phyloP scores from a whole-genome alignment of 2,329 filamentous ascomycete genomes.

The Aspergillus sp. region DNA sequence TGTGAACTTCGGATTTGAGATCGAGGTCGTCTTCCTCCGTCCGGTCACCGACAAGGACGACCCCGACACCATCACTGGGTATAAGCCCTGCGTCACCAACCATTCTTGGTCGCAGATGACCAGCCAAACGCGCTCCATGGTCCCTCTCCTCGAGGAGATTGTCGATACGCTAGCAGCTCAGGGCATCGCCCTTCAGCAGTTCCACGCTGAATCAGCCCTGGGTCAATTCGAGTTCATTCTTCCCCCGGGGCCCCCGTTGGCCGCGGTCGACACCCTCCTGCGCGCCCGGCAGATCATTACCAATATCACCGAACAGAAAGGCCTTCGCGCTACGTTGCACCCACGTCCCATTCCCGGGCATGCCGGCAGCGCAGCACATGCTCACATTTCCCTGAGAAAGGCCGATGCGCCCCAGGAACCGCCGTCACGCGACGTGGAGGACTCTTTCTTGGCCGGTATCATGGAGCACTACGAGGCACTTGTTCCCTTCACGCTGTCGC shows the following conservation, averaged over 20 bases:
- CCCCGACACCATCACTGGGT: slow-evolving; percentile 22
- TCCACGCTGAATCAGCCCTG: slow-evolving; percentile 70
- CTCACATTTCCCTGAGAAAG: slow-evolving; percentile 60
- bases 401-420: slow-evolving; percentile 33
- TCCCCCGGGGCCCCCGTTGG: slow-evolving; percentile 59
- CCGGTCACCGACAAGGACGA: slow-evolving; percentile 34
- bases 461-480: slow-evolving; percentile 64
- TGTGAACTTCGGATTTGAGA: slow-evolving; percentile 74
- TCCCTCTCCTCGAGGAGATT: slow-evolving; percentile 64
- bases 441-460: slow-evolving; percentile 68
- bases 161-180: slow-evolving; percentile 57
- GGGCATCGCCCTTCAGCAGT: slow-evolving; percentile 66
- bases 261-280: slow-evolving; percentile 69
- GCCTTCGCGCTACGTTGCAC: slow-evolving; percentile 67
- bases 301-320: slow-evolving; percentile 60
- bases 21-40: slow-evolving; percentile 72
- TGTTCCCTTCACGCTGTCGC: slow-evolving; percentile 66
- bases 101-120: slow-evolving; percentile 71
- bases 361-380: slow-evolving; percentile 66
- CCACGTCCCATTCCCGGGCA: slow-evolving; percentile 60
- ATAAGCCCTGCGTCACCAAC: slow-evolving; percentile 52
- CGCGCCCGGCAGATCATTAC: slow-evolving; percentile 67
- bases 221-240: slow-evolving; percentile 79
- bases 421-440: too few species aligned
- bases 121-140: slow-evolving; percentile 56